A percentile compares a stretch with the other conserved stretches of the same genome.
Evolutionary conservation across 2,329 filamentous ascomycete species (phyloP).

Genomic region (Alternaria ventricosa): DNA sequence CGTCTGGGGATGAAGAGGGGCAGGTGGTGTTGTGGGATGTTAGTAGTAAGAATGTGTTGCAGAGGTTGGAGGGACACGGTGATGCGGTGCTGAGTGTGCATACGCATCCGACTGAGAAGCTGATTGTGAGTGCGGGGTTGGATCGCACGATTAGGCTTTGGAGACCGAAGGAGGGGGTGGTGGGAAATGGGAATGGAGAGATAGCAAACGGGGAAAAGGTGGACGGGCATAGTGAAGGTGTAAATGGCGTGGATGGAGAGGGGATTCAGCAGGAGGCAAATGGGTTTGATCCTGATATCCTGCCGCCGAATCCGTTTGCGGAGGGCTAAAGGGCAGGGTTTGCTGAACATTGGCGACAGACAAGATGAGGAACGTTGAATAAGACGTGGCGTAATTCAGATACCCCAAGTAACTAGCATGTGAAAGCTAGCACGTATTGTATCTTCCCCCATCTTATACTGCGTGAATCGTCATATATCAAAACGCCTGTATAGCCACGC

Average conservation of each 20-base stretch:
- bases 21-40: slow-evolving; percentile 90
- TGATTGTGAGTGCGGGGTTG: slow-evolving; percentile 67
- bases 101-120: slow-evolving; percentile 60
- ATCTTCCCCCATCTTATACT: not conserved
- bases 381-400: not conserved
- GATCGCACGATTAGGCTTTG: slow-evolving; percentile 69
- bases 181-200: not conserved
- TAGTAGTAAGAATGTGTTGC: slow-evolving; percentile 79
- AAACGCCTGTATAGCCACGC: slow-evolving; percentile 5
- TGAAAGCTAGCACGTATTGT: not conserved
- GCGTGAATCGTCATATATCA: not conserved
- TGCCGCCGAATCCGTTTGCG: slow-evolving; percentile 30
- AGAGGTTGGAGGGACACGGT: slow-evolving; percentile 64
- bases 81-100: slow-evolving; percentile 67
- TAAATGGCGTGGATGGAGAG: not conserved
- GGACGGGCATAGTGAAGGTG: not conserved
- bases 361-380: not conserved
- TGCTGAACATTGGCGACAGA: not conserved
- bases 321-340: slow-evolving; percentile 4
- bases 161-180: slow-evolving; percentile 30
- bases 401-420: not conserved
- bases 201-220: not conserved
- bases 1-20: slow-evolving; percentile 87
- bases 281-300: slow-evolving; percentile 24
- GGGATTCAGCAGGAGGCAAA: slow-evolving; percentile 7